Evolutionary conservation across 169 alveolate species (phyloP).

Genomic region (Cryptosporidium sp.): DNA sequence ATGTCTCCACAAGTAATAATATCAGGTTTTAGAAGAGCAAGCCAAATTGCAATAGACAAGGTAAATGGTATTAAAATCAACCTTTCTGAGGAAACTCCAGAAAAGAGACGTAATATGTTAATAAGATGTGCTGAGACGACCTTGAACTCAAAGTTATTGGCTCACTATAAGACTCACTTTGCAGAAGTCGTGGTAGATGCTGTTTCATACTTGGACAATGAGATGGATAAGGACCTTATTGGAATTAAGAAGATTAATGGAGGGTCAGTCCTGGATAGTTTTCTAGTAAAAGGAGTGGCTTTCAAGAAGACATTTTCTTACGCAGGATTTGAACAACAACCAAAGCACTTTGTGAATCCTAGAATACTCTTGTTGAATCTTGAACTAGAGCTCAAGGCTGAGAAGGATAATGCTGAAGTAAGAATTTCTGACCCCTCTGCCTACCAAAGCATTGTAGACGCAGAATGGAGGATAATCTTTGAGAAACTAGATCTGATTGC

Average conservation of each 20-base stretch:
- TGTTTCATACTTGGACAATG: slow-evolving; percentile 92
- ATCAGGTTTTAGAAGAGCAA: slow-evolving; percentile 93
- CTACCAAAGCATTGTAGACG: slow-evolving; percentile 96
- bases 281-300: slow-evolving; percentile 96
- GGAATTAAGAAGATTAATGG: slow-evolving; percentile 98
- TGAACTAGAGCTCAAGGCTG: slow-evolving; percentile 97
- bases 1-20: slow-evolving; percentile 95
- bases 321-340: slow-evolving; percentile 99
- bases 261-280: slow-evolving; percentile 93
- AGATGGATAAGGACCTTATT: slow-evolving; percentile 92
- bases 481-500: slow-evolving; percentile 93
- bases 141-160: slow-evolving; percentile 94
- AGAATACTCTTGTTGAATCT: slow-evolving; percentile 93
- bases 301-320: slow-evolving; percentile 98
- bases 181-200: slow-evolving; percentile 96
- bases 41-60: slow-evolving; percentile 84
- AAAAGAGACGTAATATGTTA: slow-evolving; percentile 89
- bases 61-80: slow-evolving; percentile 83
- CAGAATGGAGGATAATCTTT: slow-evolving; percentile 97
- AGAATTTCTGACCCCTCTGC: slow-evolving; percentile 84
- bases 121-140: slow-evolving; percentile 98
- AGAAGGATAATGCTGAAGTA: slow-evolving; percentile 98
- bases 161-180: slow-evolving; percentile 94
- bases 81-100: slow-evolving; percentile 80
- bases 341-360: slow-evolving; percentile 93